Percentiles rank a stretch among this genome's conserved stretches.
These are phyloP conservation scores for Sporothrix globosa DNA, from an alignment of 2,329 filamentous ascomycete genomes.

Conservation along the genomic window DNA sequence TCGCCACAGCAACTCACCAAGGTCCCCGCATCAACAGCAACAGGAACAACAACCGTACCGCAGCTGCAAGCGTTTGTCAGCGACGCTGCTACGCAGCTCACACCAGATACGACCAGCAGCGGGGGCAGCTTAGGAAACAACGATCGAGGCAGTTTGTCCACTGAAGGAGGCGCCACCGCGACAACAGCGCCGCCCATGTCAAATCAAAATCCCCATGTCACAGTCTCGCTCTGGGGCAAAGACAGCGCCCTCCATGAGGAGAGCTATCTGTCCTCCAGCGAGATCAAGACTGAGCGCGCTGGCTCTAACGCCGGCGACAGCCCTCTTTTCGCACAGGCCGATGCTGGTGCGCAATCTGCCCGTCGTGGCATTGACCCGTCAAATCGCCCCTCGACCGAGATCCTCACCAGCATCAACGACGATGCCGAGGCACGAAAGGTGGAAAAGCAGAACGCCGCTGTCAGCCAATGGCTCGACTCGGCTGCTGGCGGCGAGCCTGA, in stretches of 20 bases:
- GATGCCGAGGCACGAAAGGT: constrained; percentile 48
- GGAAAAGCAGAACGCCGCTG: constrained; percentile 53
- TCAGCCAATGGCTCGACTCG: constrained; percentile 55
- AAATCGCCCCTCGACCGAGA: constrained; percentile 49
- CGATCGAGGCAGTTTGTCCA: constrained; percentile 44
- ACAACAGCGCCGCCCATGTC: constrained; percentile 48
- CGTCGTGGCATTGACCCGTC: constrained; percentile 52
- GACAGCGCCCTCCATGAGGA: constrained; percentile 41
- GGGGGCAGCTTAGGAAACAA: constrained; percentile 41
- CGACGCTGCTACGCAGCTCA: constrained; percentile 47
- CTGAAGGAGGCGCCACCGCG: constrained; percentile 53
- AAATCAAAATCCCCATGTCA: constrained; percentile 57
- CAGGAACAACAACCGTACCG: constrained; percentile 36
- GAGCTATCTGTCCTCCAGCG: constrained; percentile 38
- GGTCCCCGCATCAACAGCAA: constrained; percentile 42
- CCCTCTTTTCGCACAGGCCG: background rate
- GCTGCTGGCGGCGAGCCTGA: constrained; percentile 36
- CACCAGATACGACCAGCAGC: constrained; percentile 55
- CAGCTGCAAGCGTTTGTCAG: constrained; percentile 36
- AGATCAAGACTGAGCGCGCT: constrained; percentile 28
- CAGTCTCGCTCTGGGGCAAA: constrained; percentile 59
- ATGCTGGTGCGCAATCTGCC: background rate
- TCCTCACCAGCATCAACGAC: constrained; percentile 54
- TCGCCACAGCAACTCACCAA: constrained; percentile 50
- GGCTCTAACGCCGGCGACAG: constrained; percentile 6